phyloP scores from a whole-genome alignment of 2,329 filamentous ascomycete genomes.

The Cryphonectria radicalis region DNA sequence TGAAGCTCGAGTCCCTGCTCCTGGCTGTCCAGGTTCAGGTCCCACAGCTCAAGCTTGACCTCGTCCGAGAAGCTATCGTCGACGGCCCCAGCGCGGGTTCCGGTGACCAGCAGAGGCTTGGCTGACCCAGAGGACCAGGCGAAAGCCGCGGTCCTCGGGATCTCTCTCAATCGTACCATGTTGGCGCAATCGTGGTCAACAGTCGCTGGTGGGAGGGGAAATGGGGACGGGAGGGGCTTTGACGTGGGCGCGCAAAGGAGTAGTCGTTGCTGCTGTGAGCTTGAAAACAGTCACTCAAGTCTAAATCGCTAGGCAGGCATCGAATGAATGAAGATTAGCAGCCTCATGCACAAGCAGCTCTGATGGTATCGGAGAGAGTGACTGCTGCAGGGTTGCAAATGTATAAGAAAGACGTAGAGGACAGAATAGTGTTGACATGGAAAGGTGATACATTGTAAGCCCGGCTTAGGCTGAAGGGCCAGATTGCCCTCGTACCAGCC shows the following conservation, averaged over 20 bases:
- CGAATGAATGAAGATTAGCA: slow-evolving; percentile 14
- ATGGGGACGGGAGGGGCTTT: slow-evolving; percentile 16
- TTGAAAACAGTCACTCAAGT: slow-evolving; percentile 11
- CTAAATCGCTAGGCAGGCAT: slow-evolving; percentile 16
- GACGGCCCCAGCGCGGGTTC: slow-evolving; percentile 91
- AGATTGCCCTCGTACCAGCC: slow-evolving; percentile 9
- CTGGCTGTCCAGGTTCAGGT: slow-evolving; percentile 79
- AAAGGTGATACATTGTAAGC: slow-evolving; percentile 2
- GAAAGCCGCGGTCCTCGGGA: slow-evolving; percentile 94
- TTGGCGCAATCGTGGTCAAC: slow-evolving; percentile 33
- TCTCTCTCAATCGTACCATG: slow-evolving; percentile 97
- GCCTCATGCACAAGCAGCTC: slow-evolving; percentile 9
- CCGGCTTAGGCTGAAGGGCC: slow-evolving; percentile 11
- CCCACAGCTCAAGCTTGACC: slow-evolving; percentile 95
- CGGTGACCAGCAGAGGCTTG: slow-evolving; percentile 85
- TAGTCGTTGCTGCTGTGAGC: slow-evolving; percentile 9
- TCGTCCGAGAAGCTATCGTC: slow-evolving; percentile 98
- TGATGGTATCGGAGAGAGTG: neutral
- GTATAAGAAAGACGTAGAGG: slow-evolving; percentile 11
- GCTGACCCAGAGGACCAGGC: slow-evolving; percentile 88
- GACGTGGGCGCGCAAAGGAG: slow-evolving; percentile 21
- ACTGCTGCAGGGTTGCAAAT: slow-evolving; percentile 12
- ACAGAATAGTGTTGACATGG: slow-evolving; percentile 15
- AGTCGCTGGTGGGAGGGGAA: slow-evolving; percentile 11
- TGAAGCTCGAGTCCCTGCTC: slow-evolving; percentile 81